Conservation (phyloP, 495 filamentous ascomycete species). For the Pyrenula aspistea region DNA sequence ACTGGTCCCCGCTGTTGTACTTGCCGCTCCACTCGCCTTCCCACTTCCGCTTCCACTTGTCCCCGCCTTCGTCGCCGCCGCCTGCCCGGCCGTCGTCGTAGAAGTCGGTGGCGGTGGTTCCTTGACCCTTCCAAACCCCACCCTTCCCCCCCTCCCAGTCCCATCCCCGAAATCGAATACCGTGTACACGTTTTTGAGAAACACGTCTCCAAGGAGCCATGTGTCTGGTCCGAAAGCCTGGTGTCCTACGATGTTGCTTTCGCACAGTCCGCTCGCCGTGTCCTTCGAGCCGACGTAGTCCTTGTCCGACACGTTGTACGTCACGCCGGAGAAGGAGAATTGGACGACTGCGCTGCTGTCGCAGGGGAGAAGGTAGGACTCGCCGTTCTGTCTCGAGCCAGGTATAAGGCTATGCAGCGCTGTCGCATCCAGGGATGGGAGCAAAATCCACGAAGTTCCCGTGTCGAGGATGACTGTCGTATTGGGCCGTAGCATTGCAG, state of each 20-base stretch:
- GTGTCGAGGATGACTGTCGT: constrained; percentile 65
- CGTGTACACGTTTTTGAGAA: constrained; percentile 82
- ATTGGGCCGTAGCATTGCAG: constrained; percentile 28
- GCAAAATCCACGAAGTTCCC: constrained; percentile 64
- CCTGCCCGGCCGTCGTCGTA: background rate
- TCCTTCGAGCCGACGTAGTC: constrained; percentile 52
- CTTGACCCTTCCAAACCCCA: constrained; percentile 2
- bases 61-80: background rate
- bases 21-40: background rate
- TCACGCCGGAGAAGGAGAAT: constrained; percentile 41
- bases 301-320: constrained; percentile 50
- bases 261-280: constrained; percentile 33
- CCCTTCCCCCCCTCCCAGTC: background rate
- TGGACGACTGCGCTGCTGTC: constrained; percentile 39
- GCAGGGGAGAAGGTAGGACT: constrained; percentile 61
- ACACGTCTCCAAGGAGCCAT: constrained; percentile 76
- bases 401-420: constrained; percentile 54
- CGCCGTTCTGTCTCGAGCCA: constrained; percentile 34
- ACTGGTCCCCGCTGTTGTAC: background rate
- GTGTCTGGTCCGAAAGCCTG: constrained; percentile 31
- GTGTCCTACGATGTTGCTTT: constrained; percentile 48
- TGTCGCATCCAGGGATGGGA: constrained; percentile 51
- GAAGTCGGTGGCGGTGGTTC: background rate
- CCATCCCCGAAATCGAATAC: constrained; percentile 63
- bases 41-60: background rate